A percentile compares a stretch with the other conserved stretches of the same genome.
phyloP scores from a whole-genome alignment of 2,329 filamentous ascomycete genomes.

The Ascochyta fabae region DNA sequence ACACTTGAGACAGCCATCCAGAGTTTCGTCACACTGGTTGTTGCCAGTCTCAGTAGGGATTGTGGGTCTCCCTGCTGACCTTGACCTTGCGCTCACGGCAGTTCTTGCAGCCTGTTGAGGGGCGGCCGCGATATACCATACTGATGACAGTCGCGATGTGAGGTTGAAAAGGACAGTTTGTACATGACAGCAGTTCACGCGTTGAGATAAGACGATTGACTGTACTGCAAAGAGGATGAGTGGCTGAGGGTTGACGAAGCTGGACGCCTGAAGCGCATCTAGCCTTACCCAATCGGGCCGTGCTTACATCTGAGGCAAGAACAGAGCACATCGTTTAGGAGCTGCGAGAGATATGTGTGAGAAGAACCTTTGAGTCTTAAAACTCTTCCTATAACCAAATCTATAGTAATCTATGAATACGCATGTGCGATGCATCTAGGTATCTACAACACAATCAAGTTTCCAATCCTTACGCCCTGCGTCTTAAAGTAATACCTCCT shows the following conservation, averaged over 20 bases:
- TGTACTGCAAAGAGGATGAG: background rate
- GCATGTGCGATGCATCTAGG: no score
- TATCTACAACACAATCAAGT: slow-evolving; percentile 70
- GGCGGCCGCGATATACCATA: slow-evolving; percentile 46
- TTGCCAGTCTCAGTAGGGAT: background rate
- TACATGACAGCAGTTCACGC: background rate
- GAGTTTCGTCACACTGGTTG: slow-evolving; percentile 41
- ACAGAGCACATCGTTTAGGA: no score
- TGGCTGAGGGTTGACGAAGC: slow-evolving; percentile 6
- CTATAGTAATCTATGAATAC: background rate
- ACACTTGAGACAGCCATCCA: slow-evolving; percentile 38
- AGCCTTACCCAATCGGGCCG: background rate
- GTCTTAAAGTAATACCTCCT: slow-evolving; percentile 82
- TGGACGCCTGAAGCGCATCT: background rate
- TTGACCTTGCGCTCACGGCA: slow-evolving; percentile 53
- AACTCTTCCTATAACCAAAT: background rate
- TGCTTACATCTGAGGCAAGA: background rate
- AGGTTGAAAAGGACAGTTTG: background rate
- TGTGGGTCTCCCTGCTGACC: slow-evolving; percentile 27
- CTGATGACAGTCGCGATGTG: background rate
- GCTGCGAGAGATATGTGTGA: no score
- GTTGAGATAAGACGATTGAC: background rate
- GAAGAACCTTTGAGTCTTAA: no score
- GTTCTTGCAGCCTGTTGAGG: slow-evolving; percentile 42
- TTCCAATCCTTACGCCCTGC: slow-evolving; percentile 78